phyloP scores from a whole-genome alignment of 2,329 filamentous ascomycete genomes.

The Zymoseptoria pseudotritici region DNA sequence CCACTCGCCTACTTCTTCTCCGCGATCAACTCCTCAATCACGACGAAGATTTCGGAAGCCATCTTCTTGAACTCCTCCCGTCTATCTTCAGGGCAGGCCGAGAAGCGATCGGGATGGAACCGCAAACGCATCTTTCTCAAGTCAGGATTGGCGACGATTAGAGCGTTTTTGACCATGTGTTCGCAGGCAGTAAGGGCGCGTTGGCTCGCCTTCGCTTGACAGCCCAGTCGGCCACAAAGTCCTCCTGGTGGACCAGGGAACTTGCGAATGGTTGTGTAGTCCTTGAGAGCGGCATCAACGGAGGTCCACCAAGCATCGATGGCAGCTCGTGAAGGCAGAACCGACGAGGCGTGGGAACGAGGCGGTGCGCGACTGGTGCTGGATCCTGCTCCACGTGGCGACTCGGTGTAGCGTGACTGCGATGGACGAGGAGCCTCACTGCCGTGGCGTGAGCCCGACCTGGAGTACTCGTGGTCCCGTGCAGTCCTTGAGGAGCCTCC shows the following conservation, averaged over 20 bases:
- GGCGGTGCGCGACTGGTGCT: not conserved
- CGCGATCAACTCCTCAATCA: conserved; percentile 6
- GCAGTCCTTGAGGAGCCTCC: not conserved
- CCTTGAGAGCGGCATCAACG: conserved; percentile 2
- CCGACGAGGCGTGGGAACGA: not conserved
- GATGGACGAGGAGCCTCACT: not conserved
- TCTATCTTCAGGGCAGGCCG: not conserved
- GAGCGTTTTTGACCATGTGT: not conserved
- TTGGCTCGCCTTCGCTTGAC: not conserved
- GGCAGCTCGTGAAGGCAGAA: not conserved
- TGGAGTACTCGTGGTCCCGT: not conserved
- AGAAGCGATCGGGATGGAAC: too few species aligned
- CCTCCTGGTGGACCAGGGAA: conserved; percentile 3
- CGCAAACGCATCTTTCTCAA: too few species aligned
- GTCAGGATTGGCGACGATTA: too few species aligned
- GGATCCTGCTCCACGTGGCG: not conserved
- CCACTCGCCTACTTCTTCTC: not conserved
- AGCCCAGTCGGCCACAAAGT: not conserved
- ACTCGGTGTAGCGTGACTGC: not conserved
- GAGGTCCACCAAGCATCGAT: conserved; percentile 1
- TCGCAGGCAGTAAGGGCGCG: not conserved
- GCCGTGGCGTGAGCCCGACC: not conserved
- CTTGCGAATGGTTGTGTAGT: conserved; percentile 3
- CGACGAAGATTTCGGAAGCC: conserved; percentile 16
- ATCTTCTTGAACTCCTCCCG: conserved; percentile 6